Conservation (phyloP, 2,329 filamentous ascomycete genomes). For the Penicillium sp. region DNA sequence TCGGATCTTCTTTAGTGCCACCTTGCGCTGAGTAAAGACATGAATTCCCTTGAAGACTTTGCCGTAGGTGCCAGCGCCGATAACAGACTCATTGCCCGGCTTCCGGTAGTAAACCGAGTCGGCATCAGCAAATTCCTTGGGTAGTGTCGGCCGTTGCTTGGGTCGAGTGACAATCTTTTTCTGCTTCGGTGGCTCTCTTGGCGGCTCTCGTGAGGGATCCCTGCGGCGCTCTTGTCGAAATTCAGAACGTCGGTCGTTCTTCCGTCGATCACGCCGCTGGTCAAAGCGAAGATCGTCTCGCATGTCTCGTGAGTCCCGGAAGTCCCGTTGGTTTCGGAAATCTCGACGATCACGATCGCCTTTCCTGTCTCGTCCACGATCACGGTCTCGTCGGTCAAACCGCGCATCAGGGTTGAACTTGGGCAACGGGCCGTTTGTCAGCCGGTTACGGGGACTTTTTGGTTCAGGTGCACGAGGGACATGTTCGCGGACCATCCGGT, state of each 20-base stretch:
- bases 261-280: constrained; percentile 37
- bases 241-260: constrained; percentile 32
- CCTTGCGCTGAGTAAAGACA: constrained; percentile 68
- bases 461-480: constrained; percentile 31
- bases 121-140: constrained; percentile 68
- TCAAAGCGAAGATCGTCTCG: constrained; percentile 41
- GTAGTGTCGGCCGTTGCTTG: constrained; percentile 66
- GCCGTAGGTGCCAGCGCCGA: constrained; percentile 90
- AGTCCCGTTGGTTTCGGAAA: constrained; percentile 35
- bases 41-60: constrained; percentile 93
- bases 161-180: constrained; percentile 65
- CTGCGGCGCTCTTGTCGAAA: constrained; percentile 46
- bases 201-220: constrained; percentile 44
- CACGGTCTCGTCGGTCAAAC: constrained; percentile 43
- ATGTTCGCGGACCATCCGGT: constrained; percentile 43
- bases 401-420: constrained; percentile 41
- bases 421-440: constrained; percentile 35
- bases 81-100: constrained; percentile 93
- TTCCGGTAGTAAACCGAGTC: constrained; percentile 93
- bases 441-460: constrained; percentile 38
- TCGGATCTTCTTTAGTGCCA: constrained; percentile 95
- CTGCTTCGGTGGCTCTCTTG: constrained; percentile 48
- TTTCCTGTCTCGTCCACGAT: constrained; percentile 33
- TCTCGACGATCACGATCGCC: constrained; percentile 36
- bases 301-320: constrained; percentile 27